Percentiles rank a stretch among this genome's conserved stretches.
These are phyloP conservation scores for Hypoxylon sp. DNA, from an alignment of 2,329 filamentous ascomycete species.

Conservation along the genomic window DNA sequence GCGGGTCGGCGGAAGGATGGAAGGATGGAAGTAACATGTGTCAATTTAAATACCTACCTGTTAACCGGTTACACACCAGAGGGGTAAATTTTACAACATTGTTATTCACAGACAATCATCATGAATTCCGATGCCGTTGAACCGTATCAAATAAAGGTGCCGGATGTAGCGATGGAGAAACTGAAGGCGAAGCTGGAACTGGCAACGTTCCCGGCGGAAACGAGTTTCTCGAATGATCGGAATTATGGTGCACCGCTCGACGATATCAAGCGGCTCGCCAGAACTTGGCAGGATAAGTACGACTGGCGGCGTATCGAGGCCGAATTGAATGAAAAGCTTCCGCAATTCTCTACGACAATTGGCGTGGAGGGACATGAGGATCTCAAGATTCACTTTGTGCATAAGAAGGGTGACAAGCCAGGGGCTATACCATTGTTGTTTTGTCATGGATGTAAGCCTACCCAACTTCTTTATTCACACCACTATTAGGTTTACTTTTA, in stretches of 20 bases:
- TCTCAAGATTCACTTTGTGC: conserved; percentile 75
- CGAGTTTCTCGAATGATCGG: conserved; percentile 62
- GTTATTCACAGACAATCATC: not conserved
- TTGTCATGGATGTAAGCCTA: conserved; percentile 51
- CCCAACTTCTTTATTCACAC: not conserved
- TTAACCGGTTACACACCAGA: not conserved
- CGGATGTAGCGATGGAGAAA: conserved; percentile 36
- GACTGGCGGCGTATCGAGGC: conserved; percentile 75
- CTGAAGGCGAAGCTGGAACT: conserved; percentile 40
- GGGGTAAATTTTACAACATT: not conserved
- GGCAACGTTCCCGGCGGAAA: conserved; percentile 39
- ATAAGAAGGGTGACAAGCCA: conserved; percentile 65
- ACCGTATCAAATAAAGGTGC: conserved; percentile 43
- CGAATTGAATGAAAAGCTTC: conserved; percentile 69
- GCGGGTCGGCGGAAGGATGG: not conserved
- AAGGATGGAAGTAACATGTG: not conserved
- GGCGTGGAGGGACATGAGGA: conserved; percentile 70
- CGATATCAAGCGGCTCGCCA: conserved; percentile 71
- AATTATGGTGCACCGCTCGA: conserved; percentile 72
- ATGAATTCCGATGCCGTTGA: conserved; percentile 25
- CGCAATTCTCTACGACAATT: conserved; percentile 70
- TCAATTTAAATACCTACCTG: not conserved
- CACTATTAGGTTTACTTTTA: not conserved
- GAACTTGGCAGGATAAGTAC: conserved; percentile 70
- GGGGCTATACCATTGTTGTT: conserved; percentile 52